Evolutionary conservation across 306 rosid species (phyloP), one percentile per base, ranked within the genome.

Genomic region (Datisca glomerata): DNA sequence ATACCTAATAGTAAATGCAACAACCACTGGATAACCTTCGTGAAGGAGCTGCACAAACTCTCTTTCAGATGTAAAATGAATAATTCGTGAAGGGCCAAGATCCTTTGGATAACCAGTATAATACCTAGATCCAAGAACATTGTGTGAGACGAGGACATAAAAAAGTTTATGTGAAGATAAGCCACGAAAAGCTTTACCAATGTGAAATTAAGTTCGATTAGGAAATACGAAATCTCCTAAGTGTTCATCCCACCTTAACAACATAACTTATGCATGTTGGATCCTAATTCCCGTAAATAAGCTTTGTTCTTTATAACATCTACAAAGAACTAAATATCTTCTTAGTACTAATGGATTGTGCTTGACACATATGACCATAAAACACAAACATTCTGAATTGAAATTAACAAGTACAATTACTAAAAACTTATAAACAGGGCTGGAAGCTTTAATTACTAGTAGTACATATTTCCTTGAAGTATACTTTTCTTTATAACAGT

Each of bases 61-160:
- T 10, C 86, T 89, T 67, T 89, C 95, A 32, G 95, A 83, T 29
- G 83, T 80, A 69, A 83, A 84, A 80, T 80, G 74, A 66, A 80
- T 59, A 41, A 89, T 78, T 65, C 78, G 59, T 19, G 98, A 76
- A 29, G 93, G 84, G 53, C 91, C 95, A 28, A 84, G 84, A 61
- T 74, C 73, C 76, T 89, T 89, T 22, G 95, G 95, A 55, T 70
- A 80, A 49, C 95, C 93, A 41, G 79, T 77, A 49, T 84, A 80
- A 55, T 80, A 77, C 78, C 98, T 89, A 22, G 12, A 55, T 8
- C 39, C 36, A 11, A 63, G 21, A 41, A 45, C n/a, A 3, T 16
- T n/a, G 23, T n/a, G 17, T 37, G 35, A 44, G 23, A 15, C 16
- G 15, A 21, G 29, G 43, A 34, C 13, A 38, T 21, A 23, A 41